phyloP scores from a whole-genome alignment of 352 stramenopile species.

The Globisporangium paroecandrum region DNA sequence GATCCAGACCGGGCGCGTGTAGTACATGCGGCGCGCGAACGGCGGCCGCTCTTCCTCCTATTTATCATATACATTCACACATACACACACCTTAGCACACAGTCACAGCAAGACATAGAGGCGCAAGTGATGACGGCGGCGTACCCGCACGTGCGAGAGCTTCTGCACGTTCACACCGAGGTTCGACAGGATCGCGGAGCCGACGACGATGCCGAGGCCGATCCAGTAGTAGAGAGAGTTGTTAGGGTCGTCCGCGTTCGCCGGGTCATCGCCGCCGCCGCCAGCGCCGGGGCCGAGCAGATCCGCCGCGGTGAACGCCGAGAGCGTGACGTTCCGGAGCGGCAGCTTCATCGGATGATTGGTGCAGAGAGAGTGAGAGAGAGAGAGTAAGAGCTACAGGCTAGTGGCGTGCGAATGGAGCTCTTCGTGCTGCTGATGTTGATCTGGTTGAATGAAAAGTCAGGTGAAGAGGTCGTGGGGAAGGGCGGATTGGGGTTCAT shows the following conservation, averaged over 20 bases:
- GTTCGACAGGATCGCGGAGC: slow-evolving; percentile 80
- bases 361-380: neutral
- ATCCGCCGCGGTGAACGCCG: slow-evolving; percentile 12
- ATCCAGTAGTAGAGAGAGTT: slow-evolving; percentile 81
- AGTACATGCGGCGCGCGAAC: slow-evolving; percentile 71
- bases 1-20: slow-evolving; percentile 81
- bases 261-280: neutral
- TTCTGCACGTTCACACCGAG: slow-evolving; percentile 86
- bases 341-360: slow-evolving; percentile 11
- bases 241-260: slow-evolving; percentile 25
- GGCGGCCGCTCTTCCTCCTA: slow-evolving; percentile 65
- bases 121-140: neutral
- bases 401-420: neutral
- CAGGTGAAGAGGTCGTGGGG: neutral
- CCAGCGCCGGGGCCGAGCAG: slow-evolving; percentile 8
- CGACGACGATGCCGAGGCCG: slow-evolving; percentile 72
- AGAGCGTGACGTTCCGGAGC: slow-evolving; percentile 16
- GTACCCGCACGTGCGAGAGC: slow-evolving; percentile 77
- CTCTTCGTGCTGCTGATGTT: neutral
- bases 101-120: neutral
- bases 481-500: neutral
- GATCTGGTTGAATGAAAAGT: slow-evolving; percentile 10
- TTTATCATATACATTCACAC: neutral
- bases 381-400: neutral
- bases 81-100: slow-evolving; percentile 2